Conservation (phyloP, 1,139 yeast genomes). For the Candida smagusa region DNA sequence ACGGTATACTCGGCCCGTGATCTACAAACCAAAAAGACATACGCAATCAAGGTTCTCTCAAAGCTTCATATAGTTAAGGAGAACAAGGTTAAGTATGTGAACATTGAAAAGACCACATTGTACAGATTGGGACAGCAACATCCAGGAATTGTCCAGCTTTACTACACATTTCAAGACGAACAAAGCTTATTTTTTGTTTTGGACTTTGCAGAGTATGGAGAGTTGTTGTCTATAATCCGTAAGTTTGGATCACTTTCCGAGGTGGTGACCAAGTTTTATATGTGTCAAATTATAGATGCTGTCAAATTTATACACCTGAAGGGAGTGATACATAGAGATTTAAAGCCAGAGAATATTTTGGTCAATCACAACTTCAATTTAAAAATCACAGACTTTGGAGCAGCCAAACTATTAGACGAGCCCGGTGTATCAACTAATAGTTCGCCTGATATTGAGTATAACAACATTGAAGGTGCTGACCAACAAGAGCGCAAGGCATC, state of each 20-base stretch:
- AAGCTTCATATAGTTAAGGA: slow-evolving; percentile 75
- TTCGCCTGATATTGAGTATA: slow-evolving; percentile 32
- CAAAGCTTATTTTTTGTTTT: slow-evolving; percentile 66
- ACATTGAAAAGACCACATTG: slow-evolving; percentile 72
- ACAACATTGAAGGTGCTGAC: slow-evolving; percentile 12
- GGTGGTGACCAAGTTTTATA: slow-evolving; percentile 46
- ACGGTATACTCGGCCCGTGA: slow-evolving; percentile 72
- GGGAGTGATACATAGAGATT: slow-evolving; percentile 91
- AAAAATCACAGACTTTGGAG: slow-evolving; percentile 96
- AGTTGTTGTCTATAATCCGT: slow-evolving; percentile 59
- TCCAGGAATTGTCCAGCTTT: slow-evolving; percentile 67
- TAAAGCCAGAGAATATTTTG: slow-evolving; percentile 90
- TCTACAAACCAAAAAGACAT: slow-evolving; percentile 50
- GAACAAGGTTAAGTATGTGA: slow-evolving; percentile 75
- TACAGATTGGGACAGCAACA: slow-evolving; percentile 66
- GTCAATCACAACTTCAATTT: slow-evolving; percentile 77
- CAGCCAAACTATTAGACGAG: slow-evolving; percentile 73
- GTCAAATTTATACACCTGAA: slow-evolving; percentile 75
- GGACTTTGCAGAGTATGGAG: slow-evolving; percentile 82
- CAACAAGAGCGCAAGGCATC: slow-evolving; percentile 63
- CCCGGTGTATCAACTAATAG: background rate
- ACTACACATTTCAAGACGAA: slow-evolving; percentile 79
- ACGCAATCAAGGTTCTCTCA: slow-evolving; percentile 71
- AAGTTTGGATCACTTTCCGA: slow-evolving; percentile 57
- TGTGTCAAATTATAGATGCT: slow-evolving; percentile 82